Percentiles rank a stretch among this genome's conserved stretches.
phyloP scores from a whole-genome alignment of 495 filamentous ascomycete genomes.

The Penicillium cinerascens region DNA sequence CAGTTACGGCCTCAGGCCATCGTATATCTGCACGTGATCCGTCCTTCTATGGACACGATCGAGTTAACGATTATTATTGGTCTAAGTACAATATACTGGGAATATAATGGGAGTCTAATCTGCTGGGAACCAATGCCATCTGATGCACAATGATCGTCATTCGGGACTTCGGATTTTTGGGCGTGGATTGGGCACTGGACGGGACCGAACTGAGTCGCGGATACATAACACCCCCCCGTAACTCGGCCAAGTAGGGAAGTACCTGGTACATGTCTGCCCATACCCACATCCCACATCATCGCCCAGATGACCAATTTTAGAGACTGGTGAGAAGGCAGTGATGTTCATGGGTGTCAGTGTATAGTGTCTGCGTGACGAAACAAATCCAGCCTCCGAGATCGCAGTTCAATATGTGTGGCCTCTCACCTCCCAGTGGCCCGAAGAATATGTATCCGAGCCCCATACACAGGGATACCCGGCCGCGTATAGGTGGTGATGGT shows the following conservation, averaged over 20 bases:
- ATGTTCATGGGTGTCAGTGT: neutral
- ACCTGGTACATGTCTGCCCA: neutral
- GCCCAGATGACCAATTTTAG: neutral
- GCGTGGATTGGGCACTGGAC: constrained; percentile 7
- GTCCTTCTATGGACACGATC: neutral
- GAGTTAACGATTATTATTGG: neutral
- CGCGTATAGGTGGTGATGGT: neutral
- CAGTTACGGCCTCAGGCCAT: constrained; percentile 12
- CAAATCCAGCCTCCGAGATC: neutral
- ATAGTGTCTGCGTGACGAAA: neutral
- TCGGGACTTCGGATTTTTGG: neutral
- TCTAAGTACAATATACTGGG: neutral
- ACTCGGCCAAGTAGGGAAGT: neutral
- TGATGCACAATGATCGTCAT: neutral
- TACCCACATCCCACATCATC: neutral
- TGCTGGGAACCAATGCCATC: neutral
- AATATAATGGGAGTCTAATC: neutral
- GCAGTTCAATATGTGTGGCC: neutral
- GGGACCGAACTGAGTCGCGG: constrained; percentile 1
- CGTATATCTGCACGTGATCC: constrained; percentile 6
- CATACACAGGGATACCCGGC: neutral
- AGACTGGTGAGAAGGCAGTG: neutral
- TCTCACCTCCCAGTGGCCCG: no score
- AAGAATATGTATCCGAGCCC: neutral
- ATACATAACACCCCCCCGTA: neutral